Conservation (phyloP, 1,139 yeast genomes). For the Petasospora fabianii region DNA sequence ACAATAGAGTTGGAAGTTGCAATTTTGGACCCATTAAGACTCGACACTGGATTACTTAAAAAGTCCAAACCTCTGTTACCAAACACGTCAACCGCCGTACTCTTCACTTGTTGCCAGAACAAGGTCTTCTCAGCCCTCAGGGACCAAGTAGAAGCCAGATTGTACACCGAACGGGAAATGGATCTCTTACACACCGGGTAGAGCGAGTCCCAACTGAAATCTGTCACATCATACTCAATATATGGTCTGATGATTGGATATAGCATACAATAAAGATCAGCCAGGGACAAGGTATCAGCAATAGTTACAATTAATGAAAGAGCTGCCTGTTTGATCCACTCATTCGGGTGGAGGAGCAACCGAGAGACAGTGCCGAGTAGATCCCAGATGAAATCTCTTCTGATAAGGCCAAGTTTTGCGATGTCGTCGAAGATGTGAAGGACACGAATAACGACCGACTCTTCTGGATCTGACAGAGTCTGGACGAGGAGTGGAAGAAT, state of each 20-base stretch:
- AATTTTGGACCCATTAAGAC: conserved; percentile 26
- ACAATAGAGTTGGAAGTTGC: conserved; percentile 32
- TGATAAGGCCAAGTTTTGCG: conserved; percentile 51
- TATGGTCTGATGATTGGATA: conserved; percentile 80
- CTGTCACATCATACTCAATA: conserved; percentile 70
- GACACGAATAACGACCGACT: conserved; percentile 74
- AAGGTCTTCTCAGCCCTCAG: conserved; percentile 58
- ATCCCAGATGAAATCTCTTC: conserved; percentile 48
- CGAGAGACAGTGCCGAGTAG: conserved; percentile 45
- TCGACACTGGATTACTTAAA: conserved; percentile 29
- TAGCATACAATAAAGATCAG: conserved; percentile 78
- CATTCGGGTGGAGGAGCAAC: conserved; percentile 77
- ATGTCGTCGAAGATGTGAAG: conserved; percentile 61
- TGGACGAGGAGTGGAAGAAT: conserved; percentile 80
- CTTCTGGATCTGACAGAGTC: conserved; percentile 79
- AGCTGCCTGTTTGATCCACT: conserved; percentile 75
- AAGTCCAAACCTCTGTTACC: conserved; percentile 40
- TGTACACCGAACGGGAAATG: conserved; percentile 62
- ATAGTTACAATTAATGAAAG: conserved; percentile 59
- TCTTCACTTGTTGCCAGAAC: conserved; percentile 66
- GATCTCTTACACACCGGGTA: conserved; percentile 66
- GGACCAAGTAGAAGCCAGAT: conserved; percentile 71
- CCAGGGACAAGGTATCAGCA: conserved; percentile 59
- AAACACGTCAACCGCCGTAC: conserved; percentile 37
- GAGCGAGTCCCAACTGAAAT: conserved; percentile 60